A percentile compares a stretch with the other conserved stretches of the same genome.
phyloP scores from a whole-genome alignment of 148 eudicot species.

The Agrostemma githago region DNA sequence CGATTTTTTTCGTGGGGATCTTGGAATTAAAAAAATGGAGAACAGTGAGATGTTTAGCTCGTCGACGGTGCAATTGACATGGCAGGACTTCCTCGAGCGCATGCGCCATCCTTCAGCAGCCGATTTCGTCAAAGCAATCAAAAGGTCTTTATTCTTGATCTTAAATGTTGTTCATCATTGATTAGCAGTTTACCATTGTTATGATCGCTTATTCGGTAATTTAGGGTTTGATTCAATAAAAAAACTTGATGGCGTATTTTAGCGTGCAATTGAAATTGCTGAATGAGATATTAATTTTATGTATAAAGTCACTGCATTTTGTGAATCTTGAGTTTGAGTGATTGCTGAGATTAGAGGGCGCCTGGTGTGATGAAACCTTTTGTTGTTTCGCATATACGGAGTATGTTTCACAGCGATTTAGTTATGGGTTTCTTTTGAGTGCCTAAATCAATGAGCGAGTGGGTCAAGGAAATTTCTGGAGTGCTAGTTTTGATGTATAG shows the following conservation, averaged over 20 bases:
- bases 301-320: neutral
- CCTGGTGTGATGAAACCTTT: neutral
- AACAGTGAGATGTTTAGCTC: slow-evolving; percentile 61
- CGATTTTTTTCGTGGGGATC: no score
- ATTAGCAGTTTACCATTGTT: neutral
- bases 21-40: slow-evolving; percentile 38
- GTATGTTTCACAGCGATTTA: neutral
- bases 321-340: neutral
- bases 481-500: neutral
- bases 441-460: neutral
- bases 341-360: neutral
- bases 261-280: neutral
- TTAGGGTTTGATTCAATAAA: neutral
- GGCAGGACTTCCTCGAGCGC: slow-evolving; percentile 95
- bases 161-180: neutral
- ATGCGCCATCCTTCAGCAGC: slow-evolving; percentile 98
- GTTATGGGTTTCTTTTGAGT: neutral
- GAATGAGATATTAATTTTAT: neutral
- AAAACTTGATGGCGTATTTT: neutral
- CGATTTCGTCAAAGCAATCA: slow-evolving; percentile 88
- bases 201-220: neutral
- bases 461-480: neutral
- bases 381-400: neutral
- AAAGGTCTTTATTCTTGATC: slow-evolving; percentile 42
- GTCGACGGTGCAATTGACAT: slow-evolving; percentile 79